Evolutionary conservation across 148 eudicot genomes (phyloP).

Genomic region (Dysphania ambrosioides): DNA sequence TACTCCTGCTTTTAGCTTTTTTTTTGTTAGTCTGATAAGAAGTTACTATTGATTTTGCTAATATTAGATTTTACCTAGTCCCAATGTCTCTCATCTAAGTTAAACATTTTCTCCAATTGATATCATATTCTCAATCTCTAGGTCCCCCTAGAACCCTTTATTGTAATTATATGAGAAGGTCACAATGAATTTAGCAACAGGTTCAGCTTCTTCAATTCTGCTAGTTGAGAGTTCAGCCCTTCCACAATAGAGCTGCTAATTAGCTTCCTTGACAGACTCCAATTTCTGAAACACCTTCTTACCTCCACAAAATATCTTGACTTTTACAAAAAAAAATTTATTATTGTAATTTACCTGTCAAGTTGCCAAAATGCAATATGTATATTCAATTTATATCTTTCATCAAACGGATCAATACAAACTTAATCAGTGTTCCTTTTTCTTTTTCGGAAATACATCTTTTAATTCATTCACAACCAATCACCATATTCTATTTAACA

Average conservation of each 20-base stretch:
- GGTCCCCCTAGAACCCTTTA: background rate
- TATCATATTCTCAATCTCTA: background rate
- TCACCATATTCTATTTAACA: no score
- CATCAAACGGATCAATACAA: background rate
- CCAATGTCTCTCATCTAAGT: background rate
- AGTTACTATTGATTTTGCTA: no score
- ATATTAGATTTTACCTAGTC: no score
- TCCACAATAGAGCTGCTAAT: background rate
- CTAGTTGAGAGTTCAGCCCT: background rate
- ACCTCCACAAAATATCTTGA: background rate
- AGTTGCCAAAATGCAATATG: background rate
- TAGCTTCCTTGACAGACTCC: background rate
- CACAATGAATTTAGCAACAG: background rate
- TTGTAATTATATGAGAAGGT: background rate
- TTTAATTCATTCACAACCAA: no score
- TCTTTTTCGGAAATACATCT: no score
- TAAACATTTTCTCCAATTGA: no score
- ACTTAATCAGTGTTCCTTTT: no score
- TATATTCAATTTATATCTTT: no score
- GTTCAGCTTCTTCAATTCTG: background rate
- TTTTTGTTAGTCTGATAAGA: no score
- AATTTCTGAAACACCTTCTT: background rate
- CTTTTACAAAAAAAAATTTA: background rate
- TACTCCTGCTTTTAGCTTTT: background rate
- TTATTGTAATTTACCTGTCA: background rate